Evolutionary conservation across 1,284 basidiomycete genomes (phyloP).

Genomic region (Puccinia brachypodii): DNA sequence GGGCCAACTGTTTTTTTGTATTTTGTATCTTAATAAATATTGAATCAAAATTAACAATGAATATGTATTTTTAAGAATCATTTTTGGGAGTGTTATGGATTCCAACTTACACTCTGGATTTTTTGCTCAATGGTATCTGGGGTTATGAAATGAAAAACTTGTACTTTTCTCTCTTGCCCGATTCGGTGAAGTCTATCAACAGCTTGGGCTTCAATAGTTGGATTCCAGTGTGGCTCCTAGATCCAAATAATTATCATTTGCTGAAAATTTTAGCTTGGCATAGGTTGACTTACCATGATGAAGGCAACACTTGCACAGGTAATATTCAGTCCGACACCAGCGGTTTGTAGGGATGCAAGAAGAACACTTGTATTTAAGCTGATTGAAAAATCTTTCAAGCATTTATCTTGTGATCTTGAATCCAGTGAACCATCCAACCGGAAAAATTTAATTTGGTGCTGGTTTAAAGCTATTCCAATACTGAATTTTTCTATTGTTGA

Average conservation of each 20-base stretch:
- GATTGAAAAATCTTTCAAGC: neutral
- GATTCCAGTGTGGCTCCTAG: conserved; percentile 56
- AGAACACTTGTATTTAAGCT: neutral
- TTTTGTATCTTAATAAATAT: neutral
- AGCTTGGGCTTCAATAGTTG: conserved; percentile 56
- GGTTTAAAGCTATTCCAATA: neutral
- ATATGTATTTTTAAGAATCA: neutral
- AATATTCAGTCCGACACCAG: conserved; percentile 5
- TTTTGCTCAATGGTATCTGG: conserved; percentile 27
- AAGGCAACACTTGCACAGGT: conserved; percentile 5
- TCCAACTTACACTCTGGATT: neutral
- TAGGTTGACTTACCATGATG: conserved; percentile 26
- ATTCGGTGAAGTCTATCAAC: conserved; percentile 57
- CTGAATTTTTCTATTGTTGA: neutral
- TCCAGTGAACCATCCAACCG: neutral
- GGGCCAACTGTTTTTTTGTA: neutral
- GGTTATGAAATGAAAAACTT: conserved; percentile 21
- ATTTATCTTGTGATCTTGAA: conserved; percentile 10
- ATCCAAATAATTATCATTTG: neutral
- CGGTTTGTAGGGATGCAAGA: neutral
- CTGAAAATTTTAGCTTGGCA: neutral
- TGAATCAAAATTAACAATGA: neutral
- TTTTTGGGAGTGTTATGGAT: neutral
- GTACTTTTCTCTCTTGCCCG: conserved; percentile 51
- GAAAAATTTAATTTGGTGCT: neutral